phyloP scores from a whole-genome alignment of 169 alveolate genomes.

The Eimeria sp. region DNA sequence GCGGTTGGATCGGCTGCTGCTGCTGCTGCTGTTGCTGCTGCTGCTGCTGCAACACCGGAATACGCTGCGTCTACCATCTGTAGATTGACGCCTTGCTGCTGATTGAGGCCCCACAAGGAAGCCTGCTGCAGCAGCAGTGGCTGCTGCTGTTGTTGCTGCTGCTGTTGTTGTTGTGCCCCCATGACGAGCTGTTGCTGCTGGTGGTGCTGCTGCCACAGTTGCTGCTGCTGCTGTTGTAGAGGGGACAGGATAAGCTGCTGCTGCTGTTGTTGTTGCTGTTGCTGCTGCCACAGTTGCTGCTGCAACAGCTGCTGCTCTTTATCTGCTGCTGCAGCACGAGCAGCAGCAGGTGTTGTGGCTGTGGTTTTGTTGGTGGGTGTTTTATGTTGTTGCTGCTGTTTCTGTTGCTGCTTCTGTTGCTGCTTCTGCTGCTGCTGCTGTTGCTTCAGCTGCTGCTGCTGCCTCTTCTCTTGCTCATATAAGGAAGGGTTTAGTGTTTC shows the following conservation, averaged over 20 bases:
- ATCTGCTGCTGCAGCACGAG: background rate
- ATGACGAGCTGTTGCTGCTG: slow-evolving; percentile 45
- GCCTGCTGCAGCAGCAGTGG: slow-evolving; percentile 38
- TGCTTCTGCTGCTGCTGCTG: slow-evolving; percentile 50
- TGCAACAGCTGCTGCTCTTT: slow-evolving; percentile 37
- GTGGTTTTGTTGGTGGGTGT: slow-evolving; percentile 5
- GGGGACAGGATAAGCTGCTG: slow-evolving; percentile 3
- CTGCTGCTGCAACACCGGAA: slow-evolving; percentile 31
- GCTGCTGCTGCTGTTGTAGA: slow-evolving; percentile 32
- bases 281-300: slow-evolving; percentile 21
- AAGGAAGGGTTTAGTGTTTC: slow-evolving; percentile 19
- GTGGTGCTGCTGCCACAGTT: slow-evolving; percentile 2
- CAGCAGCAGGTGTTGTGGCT: background rate
- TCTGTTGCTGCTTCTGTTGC: slow-evolving; percentile 37
- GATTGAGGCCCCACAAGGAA: slow-evolving; percentile 18
- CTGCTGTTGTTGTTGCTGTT: slow-evolving; percentile 28
- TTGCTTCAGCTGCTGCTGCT: background rate
- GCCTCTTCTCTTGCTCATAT: slow-evolving; percentile 35
- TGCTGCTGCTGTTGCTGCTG: slow-evolving; percentile 17
- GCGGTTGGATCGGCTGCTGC: background rate
- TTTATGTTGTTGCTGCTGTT: background rate
- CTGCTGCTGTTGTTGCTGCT: slow-evolving; percentile 39
- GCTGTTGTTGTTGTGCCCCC: background rate
- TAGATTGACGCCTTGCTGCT: background rate
- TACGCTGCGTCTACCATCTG: slow-evolving; percentile 17